Evolutionary conservation across 2,329 filamentous ascomycete species (phyloP).

Genomic region (Fusarium cyanostomum): DNA sequence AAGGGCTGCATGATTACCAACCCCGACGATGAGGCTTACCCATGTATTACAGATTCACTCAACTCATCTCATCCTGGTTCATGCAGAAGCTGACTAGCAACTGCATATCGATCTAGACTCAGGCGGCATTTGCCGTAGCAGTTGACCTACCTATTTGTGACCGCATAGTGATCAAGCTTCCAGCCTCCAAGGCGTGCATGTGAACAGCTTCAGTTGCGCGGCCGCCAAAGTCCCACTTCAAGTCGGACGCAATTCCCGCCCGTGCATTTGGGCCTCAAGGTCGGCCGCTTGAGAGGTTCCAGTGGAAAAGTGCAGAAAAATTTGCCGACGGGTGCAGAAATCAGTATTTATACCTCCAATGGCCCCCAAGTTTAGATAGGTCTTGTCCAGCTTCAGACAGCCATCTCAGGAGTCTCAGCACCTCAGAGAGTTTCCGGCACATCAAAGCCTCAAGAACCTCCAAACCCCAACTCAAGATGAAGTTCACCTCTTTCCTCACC

Average conservation of each 20-base stretch:
- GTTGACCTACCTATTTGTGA: background rate
- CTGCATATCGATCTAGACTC: background rate
- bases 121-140: background rate
- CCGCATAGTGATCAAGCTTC: background rate
- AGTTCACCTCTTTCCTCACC: constrained; percentile 30
- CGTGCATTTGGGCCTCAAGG: background rate
- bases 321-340: background rate
- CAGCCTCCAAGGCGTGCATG: background rate
- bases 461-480: constrained; percentile 23
- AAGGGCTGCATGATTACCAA: constrained; percentile 27
- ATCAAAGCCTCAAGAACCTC: background rate
- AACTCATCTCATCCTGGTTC: background rate
- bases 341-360: constrained; percentile 16
- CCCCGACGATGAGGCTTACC: constrained; percentile 12
- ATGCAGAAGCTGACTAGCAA: background rate
- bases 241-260: constrained; percentile 10
- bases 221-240: constrained; percentile 1
- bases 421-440: background rate
- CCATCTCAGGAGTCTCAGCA: constrained; percentile 2
- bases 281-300: background rate
- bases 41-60: background rate
- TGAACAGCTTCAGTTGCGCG: background rate
- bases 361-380: background rate
- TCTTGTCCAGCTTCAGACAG: constrained; percentile 16
- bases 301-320: background rate